phyloP scores from a whole-genome alignment of 1,139 yeast species.

The Taiozyma sp. region DNA sequence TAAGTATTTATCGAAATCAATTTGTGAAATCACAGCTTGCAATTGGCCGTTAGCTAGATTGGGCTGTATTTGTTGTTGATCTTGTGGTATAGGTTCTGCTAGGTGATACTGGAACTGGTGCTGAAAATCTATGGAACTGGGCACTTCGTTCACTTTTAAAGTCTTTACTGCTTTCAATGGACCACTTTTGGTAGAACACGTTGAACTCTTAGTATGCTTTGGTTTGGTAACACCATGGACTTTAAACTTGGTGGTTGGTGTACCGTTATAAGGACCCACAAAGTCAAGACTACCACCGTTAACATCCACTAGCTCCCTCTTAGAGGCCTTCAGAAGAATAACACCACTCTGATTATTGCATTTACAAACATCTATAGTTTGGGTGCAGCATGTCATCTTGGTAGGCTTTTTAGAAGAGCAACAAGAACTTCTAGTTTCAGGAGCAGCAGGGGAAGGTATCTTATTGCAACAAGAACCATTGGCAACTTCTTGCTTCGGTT shows the following conservation, averaged over 20 bases:
- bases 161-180: conserved; percentile 13
- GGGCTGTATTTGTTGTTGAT: not conserved
- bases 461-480: not conserved
- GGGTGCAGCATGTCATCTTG: conserved; percentile 4
- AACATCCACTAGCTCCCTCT: conserved; percentile 45
- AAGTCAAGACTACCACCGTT: conserved; percentile 29
- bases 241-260: conserved; percentile 16
- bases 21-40: not conserved
- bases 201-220: conserved; percentile 6
- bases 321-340: conserved; percentile 40
- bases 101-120: not conserved
- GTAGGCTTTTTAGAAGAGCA: not conserved
- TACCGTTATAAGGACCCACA: conserved; percentile 21
- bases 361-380: not conserved
- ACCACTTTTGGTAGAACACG: conserved; percentile 4
- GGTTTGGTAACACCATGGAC: conserved; percentile 1
- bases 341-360: conserved; percentile 24
- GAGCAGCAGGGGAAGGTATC: not conserved
- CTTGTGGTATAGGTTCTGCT: not conserved
- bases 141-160: conserved; percentile 14
- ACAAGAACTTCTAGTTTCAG: not conserved
- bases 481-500: not conserved
- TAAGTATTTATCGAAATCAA: not conserved
- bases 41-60: not conserved
- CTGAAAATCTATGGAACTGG: not conserved